Percentiles rank a stretch among this genome's conserved stretches.
phyloP scores from a whole-genome alignment of 371 early-diverging fungal genomes.

The Apophysomyces trapeziformis region DNA sequence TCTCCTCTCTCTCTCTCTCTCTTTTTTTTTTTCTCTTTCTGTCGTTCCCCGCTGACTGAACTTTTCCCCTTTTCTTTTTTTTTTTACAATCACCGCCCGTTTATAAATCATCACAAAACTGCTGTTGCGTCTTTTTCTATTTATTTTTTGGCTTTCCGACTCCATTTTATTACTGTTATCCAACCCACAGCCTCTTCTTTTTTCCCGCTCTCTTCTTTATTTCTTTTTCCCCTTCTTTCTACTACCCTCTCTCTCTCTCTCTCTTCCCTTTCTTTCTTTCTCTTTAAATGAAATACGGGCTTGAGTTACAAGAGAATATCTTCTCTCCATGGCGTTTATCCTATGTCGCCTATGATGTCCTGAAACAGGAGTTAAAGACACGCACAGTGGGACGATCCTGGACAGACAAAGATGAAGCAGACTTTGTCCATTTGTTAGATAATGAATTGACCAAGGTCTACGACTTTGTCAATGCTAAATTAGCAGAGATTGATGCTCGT shows the following conservation, averaged over 20 bases:
- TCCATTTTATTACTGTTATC: neutral
- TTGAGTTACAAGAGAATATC: conserved; percentile 68
- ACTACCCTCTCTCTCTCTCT: neutral
- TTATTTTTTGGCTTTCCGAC: neutral
- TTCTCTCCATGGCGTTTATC: conserved; percentile 82
- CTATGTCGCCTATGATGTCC: conserved; percentile 80
- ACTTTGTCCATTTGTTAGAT: conserved; percentile 82
- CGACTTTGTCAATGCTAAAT: conserved; percentile 82
- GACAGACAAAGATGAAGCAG: conserved; percentile 75
- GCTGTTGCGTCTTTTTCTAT: neutral
- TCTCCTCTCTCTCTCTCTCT: neutral
- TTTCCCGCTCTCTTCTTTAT: neutral
- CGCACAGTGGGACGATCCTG: conserved; percentile 45
- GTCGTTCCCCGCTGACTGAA: neutral
- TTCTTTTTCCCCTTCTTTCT: neutral
- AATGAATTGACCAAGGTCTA: conserved; percentile 87
- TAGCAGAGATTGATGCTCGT: conserved; percentile 81
- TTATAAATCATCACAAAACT: conserved; percentile 5
- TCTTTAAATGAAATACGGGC: conserved; percentile 80
- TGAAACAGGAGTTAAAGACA: conserved; percentile 77
- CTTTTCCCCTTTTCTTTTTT: conserved; percentile 3
- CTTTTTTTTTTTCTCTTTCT: conserved; percentile 2
- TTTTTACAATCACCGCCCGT: conserved; percentile 9
- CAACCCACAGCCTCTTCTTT: too few relatives aligned
- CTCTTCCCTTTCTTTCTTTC: neutral